These are phyloP conservation scores for Acanthamoeba castellanii DNA, from an alignment of 208 protist species.

Conservation along the genomic window DNA sequence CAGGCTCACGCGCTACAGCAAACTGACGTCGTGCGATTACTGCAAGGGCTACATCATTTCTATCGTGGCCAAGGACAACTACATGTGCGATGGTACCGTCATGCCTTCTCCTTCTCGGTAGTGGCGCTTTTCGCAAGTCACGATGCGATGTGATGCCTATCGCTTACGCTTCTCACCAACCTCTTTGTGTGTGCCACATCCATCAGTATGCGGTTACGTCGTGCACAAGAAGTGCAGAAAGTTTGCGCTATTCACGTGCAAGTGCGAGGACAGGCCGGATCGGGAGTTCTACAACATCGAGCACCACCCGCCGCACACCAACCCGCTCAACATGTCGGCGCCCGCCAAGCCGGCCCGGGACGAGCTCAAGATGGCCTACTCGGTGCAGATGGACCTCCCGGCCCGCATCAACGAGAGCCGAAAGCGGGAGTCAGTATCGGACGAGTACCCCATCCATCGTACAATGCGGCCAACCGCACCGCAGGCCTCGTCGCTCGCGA, in stretches of 20 bases:
- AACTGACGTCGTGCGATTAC: constrained; percentile 42
- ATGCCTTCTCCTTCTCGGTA: not conserved
- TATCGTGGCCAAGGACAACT: constrained; percentile 43
- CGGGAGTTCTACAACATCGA: constrained; percentile 31
- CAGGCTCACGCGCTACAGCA: constrained; percentile 27
- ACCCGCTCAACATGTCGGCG: not conserved
- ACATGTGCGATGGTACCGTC: constrained; percentile 56
- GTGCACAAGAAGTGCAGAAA: constrained; percentile 69
- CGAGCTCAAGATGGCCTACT: constrained; percentile 60
- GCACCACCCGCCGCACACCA: not conserved
- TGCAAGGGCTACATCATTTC: constrained; percentile 56
- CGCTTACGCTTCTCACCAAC: not conserved
- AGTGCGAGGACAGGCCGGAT: constrained; percentile 18
- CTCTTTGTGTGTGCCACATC: not conserved
- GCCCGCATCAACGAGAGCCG: constrained; percentile 25
- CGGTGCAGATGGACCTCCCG: constrained; percentile 47
- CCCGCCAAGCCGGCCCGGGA: constrained; percentile 17
- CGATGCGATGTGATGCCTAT: not conserved
- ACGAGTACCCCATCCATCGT: not conserved
- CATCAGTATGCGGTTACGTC: constrained; percentile 18
- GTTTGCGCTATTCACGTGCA: constrained; percentile 32
- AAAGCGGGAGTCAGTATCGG: not conserved
- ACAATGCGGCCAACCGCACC: not conserved
- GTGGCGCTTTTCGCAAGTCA: not conserved
- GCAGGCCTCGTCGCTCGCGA: not conserved